These are phyloP conservation scores for Beauveria sp. DNA, from an alignment of 2,329 filamentous ascomycete species.

Conservation along the genomic window DNA sequence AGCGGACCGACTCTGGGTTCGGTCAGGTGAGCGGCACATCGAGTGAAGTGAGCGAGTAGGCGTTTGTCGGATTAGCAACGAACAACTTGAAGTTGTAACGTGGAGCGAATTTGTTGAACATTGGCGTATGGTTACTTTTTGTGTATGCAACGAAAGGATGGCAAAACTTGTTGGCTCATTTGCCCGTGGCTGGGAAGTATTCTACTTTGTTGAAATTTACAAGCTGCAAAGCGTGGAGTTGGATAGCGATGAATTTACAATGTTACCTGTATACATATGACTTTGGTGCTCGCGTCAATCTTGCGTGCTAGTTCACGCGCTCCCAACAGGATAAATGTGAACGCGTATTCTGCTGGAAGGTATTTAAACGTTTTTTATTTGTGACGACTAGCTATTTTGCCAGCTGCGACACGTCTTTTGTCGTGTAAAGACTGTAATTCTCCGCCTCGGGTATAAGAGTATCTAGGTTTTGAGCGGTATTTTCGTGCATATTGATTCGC, in stretches of 20 bases:
- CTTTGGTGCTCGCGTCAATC: too few relatives aligned
- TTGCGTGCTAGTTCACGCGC: too few relatives aligned
- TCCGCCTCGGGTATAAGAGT: not conserved
- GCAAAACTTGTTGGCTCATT: not conserved
- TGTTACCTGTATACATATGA: not conserved
- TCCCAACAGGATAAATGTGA: too few relatives aligned
- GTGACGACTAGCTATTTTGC: not conserved
- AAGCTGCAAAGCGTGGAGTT: slow-evolving; percentile 5
- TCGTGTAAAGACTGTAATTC: not conserved
- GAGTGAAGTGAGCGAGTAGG: slow-evolving; percentile 13
- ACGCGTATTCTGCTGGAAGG: not conserved
- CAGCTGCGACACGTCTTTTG: not conserved
- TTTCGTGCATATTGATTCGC: not conserved
- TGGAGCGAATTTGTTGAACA: not conserved
- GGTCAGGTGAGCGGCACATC: slow-evolving; percentile 24
- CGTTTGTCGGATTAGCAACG: not conserved
- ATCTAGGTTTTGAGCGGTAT: not conserved
- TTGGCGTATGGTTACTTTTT: not conserved
- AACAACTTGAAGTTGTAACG: not conserved
- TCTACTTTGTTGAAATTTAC: slow-evolving; percentile 1
- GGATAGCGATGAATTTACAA: slow-evolving; percentile 5
- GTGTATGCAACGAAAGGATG: not conserved
- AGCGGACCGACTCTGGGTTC: slow-evolving; percentile 27
- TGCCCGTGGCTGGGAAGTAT: not conserved
- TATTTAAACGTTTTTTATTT: not conserved